Conservation (phyloP, 2,329 filamentous ascomycete genomes). For the Fusarium dimerum region DNA sequence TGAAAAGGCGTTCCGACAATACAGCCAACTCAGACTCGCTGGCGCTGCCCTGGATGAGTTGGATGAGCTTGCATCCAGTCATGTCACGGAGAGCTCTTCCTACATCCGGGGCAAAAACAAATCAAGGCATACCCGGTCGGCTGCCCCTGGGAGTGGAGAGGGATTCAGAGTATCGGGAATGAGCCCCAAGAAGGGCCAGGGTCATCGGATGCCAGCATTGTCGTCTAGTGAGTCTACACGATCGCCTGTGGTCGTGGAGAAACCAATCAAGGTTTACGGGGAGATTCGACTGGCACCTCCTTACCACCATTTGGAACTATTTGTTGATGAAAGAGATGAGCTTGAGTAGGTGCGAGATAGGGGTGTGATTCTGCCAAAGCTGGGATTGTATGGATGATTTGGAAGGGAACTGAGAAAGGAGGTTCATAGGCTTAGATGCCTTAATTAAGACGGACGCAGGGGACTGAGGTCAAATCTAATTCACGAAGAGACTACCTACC, state of each 20-base stretch:
- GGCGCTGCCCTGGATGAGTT: conserved; percentile 18
- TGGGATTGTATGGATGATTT: background rate
- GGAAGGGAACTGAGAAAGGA: background rate
- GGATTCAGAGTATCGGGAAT: background rate
- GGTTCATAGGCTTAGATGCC: background rate
- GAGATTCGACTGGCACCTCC: conserved; percentile 28
- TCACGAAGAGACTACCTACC: too few relatives aligned
- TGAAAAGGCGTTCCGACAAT: conserved; percentile 37
- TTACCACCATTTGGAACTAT: conserved; percentile 25
- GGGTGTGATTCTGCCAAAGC: background rate
- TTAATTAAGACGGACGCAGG: background rate
- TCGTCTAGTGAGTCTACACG: conserved; percentile 6
- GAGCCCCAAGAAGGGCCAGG: conserved; percentile 4
- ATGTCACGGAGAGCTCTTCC: conserved; percentile 9
- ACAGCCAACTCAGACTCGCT: conserved; percentile 24
- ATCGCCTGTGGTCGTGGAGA: conserved; percentile 13
- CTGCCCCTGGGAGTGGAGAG: conserved; percentile 17
- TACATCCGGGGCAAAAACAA: conserved; percentile 34
- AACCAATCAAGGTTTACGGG: conserved; percentile 18
- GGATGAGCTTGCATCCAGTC: conserved; percentile 34
- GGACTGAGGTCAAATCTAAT: background rate
- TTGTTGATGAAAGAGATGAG: conserved; percentile 36
- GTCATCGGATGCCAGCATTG: conserved; percentile 16
- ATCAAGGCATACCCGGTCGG: conserved; percentile 15
- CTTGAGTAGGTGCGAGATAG: conserved; percentile 8